Conservation (phyloP, 1,284 basidiomycete species). For the Schizopora paradoxa region DNA sequence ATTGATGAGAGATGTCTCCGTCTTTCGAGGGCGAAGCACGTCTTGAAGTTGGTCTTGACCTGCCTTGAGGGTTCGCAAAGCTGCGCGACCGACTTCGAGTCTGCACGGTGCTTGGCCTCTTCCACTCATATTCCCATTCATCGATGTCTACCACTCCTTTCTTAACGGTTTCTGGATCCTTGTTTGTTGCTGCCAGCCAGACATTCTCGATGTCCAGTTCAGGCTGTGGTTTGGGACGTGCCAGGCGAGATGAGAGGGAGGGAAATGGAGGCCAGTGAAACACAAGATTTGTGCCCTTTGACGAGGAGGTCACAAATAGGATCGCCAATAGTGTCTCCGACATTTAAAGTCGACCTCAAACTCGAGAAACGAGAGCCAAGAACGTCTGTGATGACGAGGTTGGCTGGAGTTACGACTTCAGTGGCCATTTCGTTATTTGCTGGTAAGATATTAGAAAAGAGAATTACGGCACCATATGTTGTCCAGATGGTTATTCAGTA, state of each 20-base stretch:
- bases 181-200: conserved; percentile 48
- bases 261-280: conserved; percentile 73
- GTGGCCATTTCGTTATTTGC: no score
- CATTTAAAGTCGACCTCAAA: conserved; percentile 34
- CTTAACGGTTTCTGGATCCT: conserved; percentile 29
- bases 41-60: conserved; percentile 29
- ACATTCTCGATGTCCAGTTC: conserved; percentile 56
- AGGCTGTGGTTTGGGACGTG: conserved; percentile 50
- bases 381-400: no score
- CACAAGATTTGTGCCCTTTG: conserved; percentile 65
- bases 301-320: conserved; percentile 69
- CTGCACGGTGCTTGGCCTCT: conserved; percentile 36
- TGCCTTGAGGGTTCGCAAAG: conserved; percentile 11
- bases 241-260: conserved; percentile 48
- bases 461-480: no score
- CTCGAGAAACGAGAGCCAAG: no score
- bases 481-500: no score
- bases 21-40: conserved; percentile 29
- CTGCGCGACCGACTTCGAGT: conserved; percentile 28
- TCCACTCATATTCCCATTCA: not conserved
- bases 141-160: not conserved
- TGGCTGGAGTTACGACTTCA: no score
- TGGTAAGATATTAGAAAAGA: no score
- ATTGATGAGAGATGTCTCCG: conserved; percentile 18
- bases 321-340: conserved; percentile 69